Percentiles rank a stretch among this genome's conserved stretches.
These are phyloP conservation scores for Hypoxylon sp. DNA, from an alignment of 2,329 filamentous ascomycete species.

Conservation along the genomic window DNA sequence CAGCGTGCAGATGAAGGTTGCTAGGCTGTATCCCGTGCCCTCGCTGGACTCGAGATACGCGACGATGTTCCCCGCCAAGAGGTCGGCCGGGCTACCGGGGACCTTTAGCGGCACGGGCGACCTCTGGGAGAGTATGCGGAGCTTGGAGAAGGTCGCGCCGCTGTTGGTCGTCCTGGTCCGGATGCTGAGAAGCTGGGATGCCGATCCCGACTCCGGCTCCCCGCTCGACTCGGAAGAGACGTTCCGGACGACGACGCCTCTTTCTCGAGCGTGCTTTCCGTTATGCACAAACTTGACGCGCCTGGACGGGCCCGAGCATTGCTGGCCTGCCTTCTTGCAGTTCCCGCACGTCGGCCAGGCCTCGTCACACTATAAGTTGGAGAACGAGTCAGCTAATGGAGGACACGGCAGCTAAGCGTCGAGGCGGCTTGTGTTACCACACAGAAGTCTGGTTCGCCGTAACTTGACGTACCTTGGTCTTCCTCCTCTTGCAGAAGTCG, in stretches of 20 bases:
- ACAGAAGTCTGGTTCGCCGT: not conserved
- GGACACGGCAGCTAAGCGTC: not conserved
- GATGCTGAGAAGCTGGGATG: slow-evolving; percentile 5
- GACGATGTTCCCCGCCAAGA: slow-evolving; percentile 11
- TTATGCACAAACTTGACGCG: slow-evolving; percentile 20
- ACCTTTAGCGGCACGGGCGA: slow-evolving; percentile 6
- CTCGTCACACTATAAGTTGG: slow-evolving; percentile 20
- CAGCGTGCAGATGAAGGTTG: slow-evolving; percentile 17
- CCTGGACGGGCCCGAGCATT: slow-evolving; percentile 23
- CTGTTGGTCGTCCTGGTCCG: slow-evolving; percentile 15
- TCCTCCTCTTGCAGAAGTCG: slow-evolving; percentile 24
- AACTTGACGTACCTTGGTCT: slow-evolving; percentile 28
- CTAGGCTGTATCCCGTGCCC: slow-evolving; percentile 24
- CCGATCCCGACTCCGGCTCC: not conserved
- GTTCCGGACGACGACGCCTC: no score
- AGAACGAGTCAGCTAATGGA: slow-evolving; percentile 9
- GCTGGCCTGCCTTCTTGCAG: slow-evolving; percentile 24
- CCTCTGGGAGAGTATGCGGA: slow-evolving; percentile 9
- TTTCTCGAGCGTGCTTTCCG: slow-evolving; percentile 12
- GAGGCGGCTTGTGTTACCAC: not conserved
- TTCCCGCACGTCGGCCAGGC: slow-evolving; percentile 24
- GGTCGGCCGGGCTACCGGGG: slow-evolving; percentile 9
- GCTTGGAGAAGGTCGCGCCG: slow-evolving; percentile 26
- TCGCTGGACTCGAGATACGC: slow-evolving; percentile 15
- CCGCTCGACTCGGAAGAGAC: no score